Evolutionary conservation across 345 rosid genomes (phyloP).

Genomic region (Capsella bursapastoris): DNA sequence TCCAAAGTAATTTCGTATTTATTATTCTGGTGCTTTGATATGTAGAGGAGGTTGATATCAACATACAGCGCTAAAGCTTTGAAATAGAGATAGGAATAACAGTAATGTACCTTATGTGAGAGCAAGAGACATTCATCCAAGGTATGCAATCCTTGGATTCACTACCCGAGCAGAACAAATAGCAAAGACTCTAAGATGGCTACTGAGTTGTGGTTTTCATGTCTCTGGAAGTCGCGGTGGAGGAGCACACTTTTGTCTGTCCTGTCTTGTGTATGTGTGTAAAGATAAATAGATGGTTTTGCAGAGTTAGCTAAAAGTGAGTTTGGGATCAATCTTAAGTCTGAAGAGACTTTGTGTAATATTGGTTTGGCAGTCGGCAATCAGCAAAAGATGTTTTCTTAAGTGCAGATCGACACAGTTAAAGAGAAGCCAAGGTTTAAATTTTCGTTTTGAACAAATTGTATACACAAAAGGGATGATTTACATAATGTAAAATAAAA

Average conservation of each 20-base stretch:
- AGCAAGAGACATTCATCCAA: slow-evolving; percentile 8
- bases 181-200: slow-evolving; percentile 13
- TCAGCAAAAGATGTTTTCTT: slow-evolving; percentile 1
- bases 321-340: slow-evolving; percentile 20
- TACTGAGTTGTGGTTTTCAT: slow-evolving; percentile 4
- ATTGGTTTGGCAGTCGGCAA: slow-evolving; percentile 3
- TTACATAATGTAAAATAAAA: neutral
- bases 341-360: neutral
- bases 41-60: slow-evolving; percentile 45
- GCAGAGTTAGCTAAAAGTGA: slow-evolving; percentile 11
- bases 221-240: slow-evolving; percentile 15
- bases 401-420: neutral
- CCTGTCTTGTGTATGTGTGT: slow-evolving; percentile 14
- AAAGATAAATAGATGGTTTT: slow-evolving; percentile 28
- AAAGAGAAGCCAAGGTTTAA: neutral
- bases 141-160: slow-evolving; percentile 5
- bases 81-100: slow-evolving; percentile 22
- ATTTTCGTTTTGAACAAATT: neutral
- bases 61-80: slow-evolving; percentile 34
- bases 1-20: neutral
- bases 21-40: slow-evolving; percentile 19
- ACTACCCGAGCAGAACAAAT: slow-evolving; percentile 17
- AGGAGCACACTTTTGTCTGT: slow-evolving; percentile 2
- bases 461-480: neutral
- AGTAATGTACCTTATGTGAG: slow-evolving; percentile 17